Evolutionary conservation across 1,284 basidiomycete species (phyloP), one percentile per base, ranked within the genome.

Genomic region (Vanrija sp.): DNA sequence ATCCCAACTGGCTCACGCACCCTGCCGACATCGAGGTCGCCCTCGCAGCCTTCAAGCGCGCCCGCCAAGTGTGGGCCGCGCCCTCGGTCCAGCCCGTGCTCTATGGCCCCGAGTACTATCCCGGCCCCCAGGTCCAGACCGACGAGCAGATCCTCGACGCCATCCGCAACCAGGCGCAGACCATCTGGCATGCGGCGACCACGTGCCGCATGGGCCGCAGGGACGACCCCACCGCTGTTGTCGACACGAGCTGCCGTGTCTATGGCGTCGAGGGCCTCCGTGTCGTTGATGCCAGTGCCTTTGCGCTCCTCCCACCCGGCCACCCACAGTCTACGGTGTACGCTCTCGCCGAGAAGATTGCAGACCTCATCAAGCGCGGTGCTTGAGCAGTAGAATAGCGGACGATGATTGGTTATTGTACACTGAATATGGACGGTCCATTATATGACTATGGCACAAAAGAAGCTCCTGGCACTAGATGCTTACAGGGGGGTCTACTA

Each of bases 301-400:
- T 53, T 15, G 52, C 52, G 1, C 39, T 53, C 28, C 39, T 53
- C 14, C 52, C 52, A 1, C 40, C 52, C 12, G 52, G 52, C 5
- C 52, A 53, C 52, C 52, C 52, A 16, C 40, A 29, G 39, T 28
- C 25, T 5, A 25, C 28, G 5, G 29, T 53, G 2, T 53, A 48
- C 14, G 52, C 52, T 1, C 39, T 53, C 5, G 52, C 52, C 1
- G 52, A 53, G 46, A 53, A 53, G 52, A 53, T 53, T 38, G 52
- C 52, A 0, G 52, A 23, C 15, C 29, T 43, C 8, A 53, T 53
- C 26, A 42, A 42, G 19, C n/a, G n/a, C 12, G 40, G 40, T n/a
- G 12, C 5, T 14, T 34, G 34, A 34, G 34, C 34, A 12, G 7
- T 28, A 28, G 28, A 28, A 28, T 8, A 8, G 28, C 2, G 7